Conservation (phyloP, 2,329 filamentous ascomycete genomes). For the Botrytis pseudocinerea region DNA sequence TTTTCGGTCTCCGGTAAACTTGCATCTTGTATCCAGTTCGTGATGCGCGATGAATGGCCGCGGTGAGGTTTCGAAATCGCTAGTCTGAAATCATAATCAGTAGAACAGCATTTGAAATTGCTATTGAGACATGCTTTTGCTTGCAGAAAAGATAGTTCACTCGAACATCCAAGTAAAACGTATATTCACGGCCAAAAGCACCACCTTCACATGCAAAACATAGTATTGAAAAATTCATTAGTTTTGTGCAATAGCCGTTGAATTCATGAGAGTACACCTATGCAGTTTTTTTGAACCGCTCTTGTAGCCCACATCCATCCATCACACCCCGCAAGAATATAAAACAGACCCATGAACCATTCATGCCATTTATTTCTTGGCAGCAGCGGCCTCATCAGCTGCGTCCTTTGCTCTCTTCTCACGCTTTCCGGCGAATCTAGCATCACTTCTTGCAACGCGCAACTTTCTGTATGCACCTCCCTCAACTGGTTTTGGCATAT, state of each 20-base stretch:
- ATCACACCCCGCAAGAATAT: slow-evolving; percentile 36
- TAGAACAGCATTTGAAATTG: background rate
- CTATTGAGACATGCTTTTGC: background rate
- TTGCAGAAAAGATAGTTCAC: background rate
- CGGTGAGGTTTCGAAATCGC: background rate
- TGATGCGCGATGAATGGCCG: background rate
- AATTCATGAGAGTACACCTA: slow-evolving; percentile 44
- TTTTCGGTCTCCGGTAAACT: background rate
- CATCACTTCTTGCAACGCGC: slow-evolving; percentile 80
- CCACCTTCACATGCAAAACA: slow-evolving; percentile 19
- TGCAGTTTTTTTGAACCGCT: slow-evolving; percentile 39
- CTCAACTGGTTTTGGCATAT: slow-evolving; percentile 72
- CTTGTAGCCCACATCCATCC: slow-evolving; percentile 39
- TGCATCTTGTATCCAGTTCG: background rate
- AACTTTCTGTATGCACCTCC: slow-evolving; percentile 86
- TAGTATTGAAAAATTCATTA: slow-evolving; percentile 22
- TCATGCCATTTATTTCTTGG: slow-evolving; percentile 72
- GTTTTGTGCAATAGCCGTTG: slow-evolving; percentile 37
- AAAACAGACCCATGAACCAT: slow-evolving; percentile 36
- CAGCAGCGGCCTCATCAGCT: slow-evolving; percentile 73
- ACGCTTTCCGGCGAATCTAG: slow-evolving; percentile 76
- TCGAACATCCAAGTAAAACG: background rate
- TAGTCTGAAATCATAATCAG: background rate
- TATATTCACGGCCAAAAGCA: background rate
- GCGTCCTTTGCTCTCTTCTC: slow-evolving; percentile 93